Evolutionary conservation across 1,284 basidiomycete species (phyloP), one percentile per base, ranked within the genome.

Genomic region (Tremellales sp.): DNA sequence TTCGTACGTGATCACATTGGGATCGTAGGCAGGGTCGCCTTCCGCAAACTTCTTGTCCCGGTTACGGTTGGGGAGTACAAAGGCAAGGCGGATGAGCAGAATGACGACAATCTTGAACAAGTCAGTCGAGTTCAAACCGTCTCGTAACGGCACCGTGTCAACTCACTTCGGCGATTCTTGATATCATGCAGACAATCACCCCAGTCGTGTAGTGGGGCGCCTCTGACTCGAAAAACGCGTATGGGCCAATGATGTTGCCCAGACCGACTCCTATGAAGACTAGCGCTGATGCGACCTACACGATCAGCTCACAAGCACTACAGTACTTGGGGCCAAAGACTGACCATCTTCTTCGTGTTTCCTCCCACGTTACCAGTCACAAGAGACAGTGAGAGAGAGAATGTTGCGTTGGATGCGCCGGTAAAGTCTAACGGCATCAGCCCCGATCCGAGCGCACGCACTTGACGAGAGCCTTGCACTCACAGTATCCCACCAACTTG

Each of bases 351-450:
- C 67, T 79, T 79, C 17, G 75, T 75, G 54, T 75, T 73, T 13
- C 77, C 78, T 24, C 72, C 76, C 1, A 75, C 73, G 59, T 80
- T 80, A 13, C 74, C 74, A 6, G 76, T 76, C 39, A 79, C 70
- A 27, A 79, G 65, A 3, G 75, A 77, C 11, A 79, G 65, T 3
- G 73, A 75, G 22, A 79, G 54, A 4, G 79, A 77, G 52, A 79
- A 79, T 0, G 73, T 73, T 2, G 75, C 66, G 53, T 78, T 76
- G 41, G 75, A 76, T 5, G 76, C 74, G 10, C 76, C 74, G 8
- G 76, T 76, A 15, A 77, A 57, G 62, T 65, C 44, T n/a, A 24
- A 22, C 6, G 22, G 35, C 27, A 35, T 45, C 22, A 31, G 4
- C 46, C 19, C 17, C 2, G 24, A n/a, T 29, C 29, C 8, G 4